Evolutionary conservation across 805 yeast species (phyloP), one percentile per base, ranked within the genome.

Genomic region (Spathaspora arborariae): DNA sequence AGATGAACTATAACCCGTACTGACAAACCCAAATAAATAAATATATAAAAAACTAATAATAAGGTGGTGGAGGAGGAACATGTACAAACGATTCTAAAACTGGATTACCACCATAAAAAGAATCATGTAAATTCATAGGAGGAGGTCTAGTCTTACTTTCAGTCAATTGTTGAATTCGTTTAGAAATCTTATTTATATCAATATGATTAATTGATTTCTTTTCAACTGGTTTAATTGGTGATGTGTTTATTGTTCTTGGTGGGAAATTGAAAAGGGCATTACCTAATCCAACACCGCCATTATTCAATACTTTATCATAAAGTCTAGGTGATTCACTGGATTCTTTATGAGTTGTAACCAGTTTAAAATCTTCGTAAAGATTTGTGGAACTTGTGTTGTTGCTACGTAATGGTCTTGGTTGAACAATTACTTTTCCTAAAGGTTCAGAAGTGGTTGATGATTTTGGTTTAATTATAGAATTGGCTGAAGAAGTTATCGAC

Each of bases 261-360:
- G 42, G 63, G 49, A 62, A 65, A 39, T 64, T 61, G 49, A 62
- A 65, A 37, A 63, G 60, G 13, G 39, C 30, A 51, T 64, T 69
- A 5, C 76, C 74, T 42, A 72, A 58, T 2, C 76, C 76, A 11
- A 71, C 67, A 11, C 43, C 39, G 10, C 47, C 47, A 22, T 42
- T 42, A 13, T 15, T 36, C 15, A 37, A 24, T 7, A 43, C 27
- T 21, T 44, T 44, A 37, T 47, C 50, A 35, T 64, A 58, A 39
- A 60, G 52, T 19, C 56, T 58, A 36, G 56, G 57, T 36, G 53
- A 30, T 30, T 30, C 16, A 52, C 59, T 42, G 51, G 37, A 22
- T 7, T 21, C 19, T 26, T 39, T 39, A 7, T 42, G 16, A 9
- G 26, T 22, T 7, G 26, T 22, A 22, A 9, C 26, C n/a, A n/a